Evolutionary conservation across 148 eudicot genomes (phyloP).

Genomic region (Polygonum aviculare): DNA sequence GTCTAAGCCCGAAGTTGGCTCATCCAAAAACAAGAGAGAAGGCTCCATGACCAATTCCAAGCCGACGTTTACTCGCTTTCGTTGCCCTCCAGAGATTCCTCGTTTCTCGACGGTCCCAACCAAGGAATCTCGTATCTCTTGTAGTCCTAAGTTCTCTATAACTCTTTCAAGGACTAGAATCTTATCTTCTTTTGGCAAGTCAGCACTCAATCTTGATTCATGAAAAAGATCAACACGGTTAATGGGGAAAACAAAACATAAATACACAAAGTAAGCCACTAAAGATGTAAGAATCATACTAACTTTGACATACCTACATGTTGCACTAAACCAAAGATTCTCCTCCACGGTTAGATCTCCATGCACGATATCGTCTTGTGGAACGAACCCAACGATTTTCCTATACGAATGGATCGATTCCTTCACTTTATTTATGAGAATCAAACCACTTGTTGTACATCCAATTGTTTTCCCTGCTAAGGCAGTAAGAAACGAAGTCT

Average conservation of each 20-base stretch:
- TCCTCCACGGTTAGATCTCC: constrained; percentile 10
- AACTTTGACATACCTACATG: constrained; percentile 29
- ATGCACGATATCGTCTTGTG: constrained; percentile 11
- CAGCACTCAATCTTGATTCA: constrained; percentile 11
- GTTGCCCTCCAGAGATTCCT: constrained; percentile 22
- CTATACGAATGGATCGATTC: constrained; percentile 35
- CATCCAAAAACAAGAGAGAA: constrained; percentile 20
- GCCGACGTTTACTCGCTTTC: constrained; percentile 20
- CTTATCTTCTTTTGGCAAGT: constrained; percentile 13
- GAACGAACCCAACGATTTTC: constrained; percentile 27
- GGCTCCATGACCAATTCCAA: constrained; percentile 23
- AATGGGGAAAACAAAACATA: neutral
- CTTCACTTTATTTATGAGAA: constrained; percentile 25
- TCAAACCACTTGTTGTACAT: constrained; percentile 26
- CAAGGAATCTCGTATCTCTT: constrained; percentile 16
- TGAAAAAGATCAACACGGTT: neutral
- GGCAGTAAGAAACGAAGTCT: constrained; percentile 40
- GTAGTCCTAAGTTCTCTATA: constrained; percentile 18
- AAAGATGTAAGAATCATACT: neutral
- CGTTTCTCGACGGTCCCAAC: constrained; percentile 23
- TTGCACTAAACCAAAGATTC: constrained; percentile 45
- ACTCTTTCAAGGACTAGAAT: constrained; percentile 19
- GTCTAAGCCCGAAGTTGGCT: constrained; percentile 21
- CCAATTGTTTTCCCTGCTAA: constrained; percentile 36
- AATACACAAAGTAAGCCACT: neutral